phyloP scores from a whole-genome alignment of 2,329 filamentous ascomycete genomes.

The Neocatenulostroma microsporum region DNA sequence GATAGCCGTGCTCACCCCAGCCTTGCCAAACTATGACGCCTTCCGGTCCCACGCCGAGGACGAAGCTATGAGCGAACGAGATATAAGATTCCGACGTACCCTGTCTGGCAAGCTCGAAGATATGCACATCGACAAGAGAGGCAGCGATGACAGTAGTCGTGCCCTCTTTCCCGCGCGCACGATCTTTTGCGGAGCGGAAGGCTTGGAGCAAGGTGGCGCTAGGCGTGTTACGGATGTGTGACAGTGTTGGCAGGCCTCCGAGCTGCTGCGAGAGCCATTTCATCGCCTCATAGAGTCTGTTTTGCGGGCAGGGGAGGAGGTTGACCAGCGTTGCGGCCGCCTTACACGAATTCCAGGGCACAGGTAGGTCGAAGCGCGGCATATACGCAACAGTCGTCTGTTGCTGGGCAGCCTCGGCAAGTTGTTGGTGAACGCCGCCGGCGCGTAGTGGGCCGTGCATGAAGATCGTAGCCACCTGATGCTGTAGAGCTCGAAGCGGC shows the following conservation, averaged over 20 bases:
- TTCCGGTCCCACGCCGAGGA: not conserved
- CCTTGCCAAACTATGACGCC: slow-evolving; percentile 1
- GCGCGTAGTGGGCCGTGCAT: not conserved
- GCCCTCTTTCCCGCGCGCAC: not conserved
- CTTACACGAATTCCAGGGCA: not conserved
- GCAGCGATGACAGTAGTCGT: not conserved
- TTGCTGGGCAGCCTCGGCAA: not conserved
- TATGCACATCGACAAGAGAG: not conserved
- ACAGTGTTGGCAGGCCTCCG: not conserved
- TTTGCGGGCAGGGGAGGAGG: not conserved
- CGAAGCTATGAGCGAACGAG: not conserved
- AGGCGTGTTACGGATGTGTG: not conserved
- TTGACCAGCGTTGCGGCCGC: not conserved
- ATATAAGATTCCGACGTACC: not conserved
- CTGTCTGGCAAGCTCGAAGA: not conserved
- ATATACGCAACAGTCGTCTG: not conserved
- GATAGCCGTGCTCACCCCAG: not conserved
- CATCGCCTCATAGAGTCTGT: not conserved
- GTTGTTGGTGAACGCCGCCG: not conserved
- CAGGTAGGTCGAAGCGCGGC: not conserved
- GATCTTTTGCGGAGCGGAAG: not conserved
- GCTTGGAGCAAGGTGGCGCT: not conserved
- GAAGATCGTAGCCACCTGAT: not conserved
- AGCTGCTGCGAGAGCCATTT: not conserved
- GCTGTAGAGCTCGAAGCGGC: not conserved